Evolutionary conservation across 257 asterid genomes (phyloP).

Genomic region (Misopates orontium): DNA sequence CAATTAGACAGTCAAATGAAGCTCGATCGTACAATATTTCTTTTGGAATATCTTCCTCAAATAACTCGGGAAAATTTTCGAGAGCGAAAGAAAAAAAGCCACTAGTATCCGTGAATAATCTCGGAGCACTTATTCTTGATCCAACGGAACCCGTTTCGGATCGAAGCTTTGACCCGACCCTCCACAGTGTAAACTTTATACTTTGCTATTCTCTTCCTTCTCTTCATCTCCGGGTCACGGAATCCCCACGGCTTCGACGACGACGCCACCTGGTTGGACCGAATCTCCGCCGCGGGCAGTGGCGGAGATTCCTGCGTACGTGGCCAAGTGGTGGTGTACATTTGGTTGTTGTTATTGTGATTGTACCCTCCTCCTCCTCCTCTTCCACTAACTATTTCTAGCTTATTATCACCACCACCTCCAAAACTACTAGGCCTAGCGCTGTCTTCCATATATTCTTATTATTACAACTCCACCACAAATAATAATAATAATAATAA

Average conservation of each 20-base stretch:
- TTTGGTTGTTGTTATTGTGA: slow-evolving; percentile 11
- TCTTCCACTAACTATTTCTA: slow-evolving; percentile 54
- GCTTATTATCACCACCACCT: slow-evolving; percentile 51
- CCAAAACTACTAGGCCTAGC: slow-evolving; percentile 57
- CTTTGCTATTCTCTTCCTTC: slow-evolving; percentile 70
- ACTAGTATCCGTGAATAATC: slow-evolving; percentile 66
- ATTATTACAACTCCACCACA: too few species aligned
- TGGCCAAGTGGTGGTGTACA: slow-evolving; percentile 12
- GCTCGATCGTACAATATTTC: too few species aligned
- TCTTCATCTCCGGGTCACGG: slow-evolving; percentile 63
- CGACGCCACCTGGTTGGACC: slow-evolving; percentile 27
- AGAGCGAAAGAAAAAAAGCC: too few species aligned
- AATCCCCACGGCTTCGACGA: slow-evolving; percentile 66
- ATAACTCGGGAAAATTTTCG: too few species aligned
- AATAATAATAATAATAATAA: too few species aligned
- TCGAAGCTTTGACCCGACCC: slow-evolving; percentile 74
- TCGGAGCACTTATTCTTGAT: slow-evolving; percentile 68
- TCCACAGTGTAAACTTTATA: slow-evolving; percentile 73
- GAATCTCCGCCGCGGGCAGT: slow-evolving; percentile 11
- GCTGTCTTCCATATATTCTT: slow-evolving; percentile 34
- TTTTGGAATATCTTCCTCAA: too few species aligned
- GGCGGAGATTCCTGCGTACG: slow-evolving; percentile 30
- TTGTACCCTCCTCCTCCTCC: not conserved
- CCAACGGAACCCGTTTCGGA: slow-evolving; percentile 73
- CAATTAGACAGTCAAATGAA: too few species aligned